Percentiles rank a stretch among this genome's conserved stretches.
Conservation (phyloP, 495 filamentous ascomycete species). For the Penicillium longicatenatum region DNA sequence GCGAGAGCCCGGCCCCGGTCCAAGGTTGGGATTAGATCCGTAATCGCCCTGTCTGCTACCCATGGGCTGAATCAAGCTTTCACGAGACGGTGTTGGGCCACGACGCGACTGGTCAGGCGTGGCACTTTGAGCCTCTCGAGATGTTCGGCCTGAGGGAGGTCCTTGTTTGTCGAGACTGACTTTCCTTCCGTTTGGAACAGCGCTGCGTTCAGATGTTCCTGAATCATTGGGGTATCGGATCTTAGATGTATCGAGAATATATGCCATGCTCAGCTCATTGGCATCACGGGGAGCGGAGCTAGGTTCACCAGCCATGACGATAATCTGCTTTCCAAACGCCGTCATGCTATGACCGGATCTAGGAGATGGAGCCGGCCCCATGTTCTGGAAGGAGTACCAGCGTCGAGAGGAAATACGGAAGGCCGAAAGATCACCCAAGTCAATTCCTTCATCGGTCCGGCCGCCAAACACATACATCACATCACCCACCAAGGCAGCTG, state of each 20-base stretch:
- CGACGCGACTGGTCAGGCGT: slow-evolving; percentile 56
- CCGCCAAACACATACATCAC: slow-evolving; percentile 99
- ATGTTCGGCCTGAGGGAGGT: slow-evolving; percentile 44
- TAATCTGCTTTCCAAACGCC: slow-evolving; percentile 83
- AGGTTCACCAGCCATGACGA: slow-evolving; percentile 91
- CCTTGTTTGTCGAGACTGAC: slow-evolving; percentile 42
- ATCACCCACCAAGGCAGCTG: slow-evolving; percentile 87
- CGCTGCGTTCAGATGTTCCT: slow-evolving; percentile 48
- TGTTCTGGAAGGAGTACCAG: slow-evolving; percentile 99
- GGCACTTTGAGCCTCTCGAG: slow-evolving; percentile 64
- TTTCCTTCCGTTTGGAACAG: slow-evolving; percentile 36
- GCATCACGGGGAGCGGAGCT: slow-evolving; percentile 81
- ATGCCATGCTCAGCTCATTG: slow-evolving; percentile 83
- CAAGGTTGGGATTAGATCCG: slow-evolving; percentile 35
- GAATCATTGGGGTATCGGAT: slow-evolving; percentile 88
- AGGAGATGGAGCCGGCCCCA: slow-evolving; percentile 94
- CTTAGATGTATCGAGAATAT: slow-evolving; percentile 90
- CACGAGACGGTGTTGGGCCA: slow-evolving; percentile 53
- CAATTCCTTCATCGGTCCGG: slow-evolving; percentile 87
- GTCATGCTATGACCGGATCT: slow-evolving; percentile 98
- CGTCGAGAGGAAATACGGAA: slow-evolving; percentile 89
- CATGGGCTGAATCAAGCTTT: slow-evolving; percentile 46
- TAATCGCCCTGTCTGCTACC: slow-evolving; percentile 33
- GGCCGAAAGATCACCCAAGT: slow-evolving; percentile 91
- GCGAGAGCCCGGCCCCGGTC: slow-evolving; percentile 58